Base-by-base conservation (phyloP, 306 rosid species). In the Biancaea sappan region DNA sequence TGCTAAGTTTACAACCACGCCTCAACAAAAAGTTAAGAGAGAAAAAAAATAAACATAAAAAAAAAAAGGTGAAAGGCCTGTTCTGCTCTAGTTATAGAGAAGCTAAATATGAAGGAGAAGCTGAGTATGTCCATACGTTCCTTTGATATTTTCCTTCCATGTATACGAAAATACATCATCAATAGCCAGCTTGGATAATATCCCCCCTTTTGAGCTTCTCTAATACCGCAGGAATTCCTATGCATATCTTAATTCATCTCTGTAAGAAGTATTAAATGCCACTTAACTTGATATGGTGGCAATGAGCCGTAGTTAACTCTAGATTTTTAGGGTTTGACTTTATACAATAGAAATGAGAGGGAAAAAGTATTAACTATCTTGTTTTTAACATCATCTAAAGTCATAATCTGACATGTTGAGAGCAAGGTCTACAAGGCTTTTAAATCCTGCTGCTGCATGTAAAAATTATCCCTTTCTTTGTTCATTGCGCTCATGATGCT, bases 171-270 rank as follows among this genome's bases (percentile, higher is more conserved):
- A n/a, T n/a, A n/a, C n/a, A n/a, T n/a, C 37, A 14, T 26, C n/a
- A 26, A 19, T 53, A 28, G 66, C 44, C 15, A 7, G 8, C 25
- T 59, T 69, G 50, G n/a, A 50, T 59, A 35, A 58, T 50, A 34
- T 32, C 5, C 24, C 54, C 34, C 8, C 52, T 61, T 61, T 56
- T 78, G 11, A 54, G 16, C 69, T 22, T 53, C 66, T 64, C 35
- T 41, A 25, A 14, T 34, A 24, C 41, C 59, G 52, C 69, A 29
- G 3, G 25, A 22, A 10, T 48, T 66, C 51, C 18, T 71, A 15
- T 53, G 10, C 61, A 31, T 73, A 56, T 14, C 35, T 61, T 11
- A 22, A 6, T 40, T 13, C 21, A 51, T 21, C 52, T 10, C 6
- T 31, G 18, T 53, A 21, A 53, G 75, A 66, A 66, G 51, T 52